These are phyloP conservation scores for Cyberlindnera euphorbiae DNA, from an alignment of 805 yeast genomes.

Conservation along the genomic window DNA sequence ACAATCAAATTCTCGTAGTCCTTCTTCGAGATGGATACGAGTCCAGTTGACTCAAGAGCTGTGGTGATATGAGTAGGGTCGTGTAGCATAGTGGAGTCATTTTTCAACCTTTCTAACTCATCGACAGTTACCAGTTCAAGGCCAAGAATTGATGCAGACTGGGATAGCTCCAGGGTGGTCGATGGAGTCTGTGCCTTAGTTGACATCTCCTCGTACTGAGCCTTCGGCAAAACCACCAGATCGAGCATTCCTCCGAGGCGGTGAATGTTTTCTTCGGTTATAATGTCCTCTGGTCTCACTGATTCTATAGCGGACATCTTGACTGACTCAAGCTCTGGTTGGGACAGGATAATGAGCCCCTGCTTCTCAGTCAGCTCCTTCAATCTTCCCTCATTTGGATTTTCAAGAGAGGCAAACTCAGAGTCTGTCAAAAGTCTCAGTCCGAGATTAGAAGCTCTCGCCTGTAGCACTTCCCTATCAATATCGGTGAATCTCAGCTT, in stretches of 20 bases:
- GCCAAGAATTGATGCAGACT: too few species aligned
- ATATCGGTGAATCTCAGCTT: constrained; percentile 4
- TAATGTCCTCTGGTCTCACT: constrained; percentile 7
- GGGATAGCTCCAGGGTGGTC: too few species aligned
- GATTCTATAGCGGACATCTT: constrained; percentile 3
- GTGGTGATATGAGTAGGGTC: too few species aligned
- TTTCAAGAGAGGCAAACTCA: constrained; percentile 12
- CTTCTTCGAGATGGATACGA: constrained; percentile 20
- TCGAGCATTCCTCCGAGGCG: constrained; percentile 11
- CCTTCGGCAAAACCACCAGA: constrained; percentile 22
- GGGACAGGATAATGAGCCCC: constrained; percentile 15
- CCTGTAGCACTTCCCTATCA: constrained; percentile 3
- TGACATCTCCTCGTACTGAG: constrained; percentile 19
- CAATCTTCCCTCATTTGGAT: constrained; percentile 16
- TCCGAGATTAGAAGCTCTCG: constrained; percentile 15
- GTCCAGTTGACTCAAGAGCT: constrained; percentile 8
- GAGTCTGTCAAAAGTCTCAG: constrained; percentile 22
- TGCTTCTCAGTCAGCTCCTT: constrained; percentile 14
- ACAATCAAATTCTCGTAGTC: constrained; percentile 9
- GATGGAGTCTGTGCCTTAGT: too few species aligned
- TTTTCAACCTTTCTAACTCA: too few species aligned
- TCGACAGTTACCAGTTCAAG: too few species aligned
- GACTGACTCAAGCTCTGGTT: constrained; percentile 8
- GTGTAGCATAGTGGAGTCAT: too few species aligned
- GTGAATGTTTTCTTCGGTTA: constrained; percentile 13